Conservation (phyloP, 2,329 filamentous ascomycete species). For the Leptographium wingfieldii region DNA sequence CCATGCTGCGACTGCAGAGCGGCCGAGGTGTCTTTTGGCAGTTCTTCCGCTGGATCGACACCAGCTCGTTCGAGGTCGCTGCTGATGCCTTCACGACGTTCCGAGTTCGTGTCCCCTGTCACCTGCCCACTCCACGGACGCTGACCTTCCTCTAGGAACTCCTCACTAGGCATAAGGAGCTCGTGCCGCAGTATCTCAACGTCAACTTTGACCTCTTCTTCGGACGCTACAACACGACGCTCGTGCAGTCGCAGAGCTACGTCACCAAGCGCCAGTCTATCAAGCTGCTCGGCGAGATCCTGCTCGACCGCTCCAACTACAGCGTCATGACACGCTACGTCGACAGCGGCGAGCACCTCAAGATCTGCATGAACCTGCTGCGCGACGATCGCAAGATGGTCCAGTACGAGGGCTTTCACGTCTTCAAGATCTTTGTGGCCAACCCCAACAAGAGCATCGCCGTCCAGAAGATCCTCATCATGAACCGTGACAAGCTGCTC, state of each 20-base stretch:
- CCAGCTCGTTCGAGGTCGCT: slow-evolving; percentile 89
- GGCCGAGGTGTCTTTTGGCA: slow-evolving; percentile 88
- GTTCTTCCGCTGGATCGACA: slow-evolving; percentile 96
- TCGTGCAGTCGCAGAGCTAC: slow-evolving; percentile 89
- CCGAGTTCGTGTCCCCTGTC: slow-evolving; percentile 25
- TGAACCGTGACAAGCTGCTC: slow-evolving; percentile 86
- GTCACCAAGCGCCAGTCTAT: slow-evolving; percentile 98
- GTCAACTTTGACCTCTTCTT: slow-evolving; percentile 94
- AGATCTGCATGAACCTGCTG: slow-evolving; percentile 95
- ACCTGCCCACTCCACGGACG: not conserved
- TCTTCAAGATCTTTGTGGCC: slow-evolving; percentile 98
- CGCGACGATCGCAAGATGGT: slow-evolving; percentile 97
- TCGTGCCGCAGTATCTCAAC: slow-evolving; percentile 77
- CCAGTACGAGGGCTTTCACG: slow-evolving; percentile 97
- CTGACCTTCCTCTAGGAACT: slow-evolving; percentile 44
- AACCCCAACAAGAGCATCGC: slow-evolving; percentile 97
- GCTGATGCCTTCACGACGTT: slow-evolving; percentile 98
- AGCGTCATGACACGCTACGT: slow-evolving; percentile 97
- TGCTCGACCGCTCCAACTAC: slow-evolving; percentile 93
- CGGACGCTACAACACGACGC: slow-evolving; percentile 69
- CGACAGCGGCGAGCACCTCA: slow-evolving; percentile 86
- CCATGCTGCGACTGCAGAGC: slow-evolving; percentile 60
- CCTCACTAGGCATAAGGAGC: slow-evolving; percentile 81
- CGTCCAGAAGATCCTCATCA: slow-evolving; percentile 89
- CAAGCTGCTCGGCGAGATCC: slow-evolving; percentile 87